phyloP scores from a whole-genome alignment of 495 filamentous ascomycete species.

The Pyronema domesticum region DNA sequence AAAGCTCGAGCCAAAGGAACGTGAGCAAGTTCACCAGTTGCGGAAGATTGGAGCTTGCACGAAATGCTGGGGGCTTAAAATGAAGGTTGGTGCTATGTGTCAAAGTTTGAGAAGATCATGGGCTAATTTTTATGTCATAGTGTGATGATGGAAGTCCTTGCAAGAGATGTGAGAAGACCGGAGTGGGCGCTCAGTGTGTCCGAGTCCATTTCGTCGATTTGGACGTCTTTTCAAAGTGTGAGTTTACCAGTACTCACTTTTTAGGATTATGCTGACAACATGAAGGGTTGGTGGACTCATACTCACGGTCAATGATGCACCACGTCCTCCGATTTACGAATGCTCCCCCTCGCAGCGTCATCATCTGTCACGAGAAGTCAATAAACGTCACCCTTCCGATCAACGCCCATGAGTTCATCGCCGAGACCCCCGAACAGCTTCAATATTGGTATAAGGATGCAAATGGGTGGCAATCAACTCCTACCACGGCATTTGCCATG shows the following conservation, averaged over 20 bases:
- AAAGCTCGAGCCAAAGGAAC: slow-evolving; percentile 22
- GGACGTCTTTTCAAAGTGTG: slow-evolving; percentile 25
- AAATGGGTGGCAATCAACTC: slow-evolving; percentile 19
- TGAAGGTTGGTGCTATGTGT: slow-evolving; percentile 19
- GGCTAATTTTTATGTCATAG: not conserved
- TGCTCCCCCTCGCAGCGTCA: slow-evolving; percentile 12
- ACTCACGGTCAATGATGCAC: slow-evolving; percentile 25
- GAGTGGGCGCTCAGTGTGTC: slow-evolving; percentile 19
- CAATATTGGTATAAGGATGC: slow-evolving; percentile 23
- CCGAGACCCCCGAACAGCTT: slow-evolving; percentile 17
- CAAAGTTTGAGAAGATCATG: not conserved
- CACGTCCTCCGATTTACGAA: slow-evolving; percentile 20
- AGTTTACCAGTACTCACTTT: not conserved
- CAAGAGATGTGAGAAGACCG: slow-evolving; percentile 23
- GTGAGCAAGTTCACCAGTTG: slow-evolving; percentile 22
- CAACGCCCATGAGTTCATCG: slow-evolving; percentile 22
- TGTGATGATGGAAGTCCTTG: slow-evolving; percentile 24
- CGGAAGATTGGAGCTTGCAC: slow-evolving; percentile 26
- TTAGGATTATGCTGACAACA: not conserved
- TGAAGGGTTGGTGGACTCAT: slow-evolving; percentile 22
- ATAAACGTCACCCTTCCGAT: slow-evolving; percentile 18
- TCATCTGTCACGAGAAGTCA: slow-evolving; percentile 19
- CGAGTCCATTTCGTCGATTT: slow-evolving; percentile 24
- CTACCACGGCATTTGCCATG: slow-evolving; percentile 22
- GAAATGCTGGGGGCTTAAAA: slow-evolving; percentile 23